phyloP scores from a whole-genome alignment of 2,329 filamentous ascomycete genomes.

The Hypoxylon sp. region DNA sequence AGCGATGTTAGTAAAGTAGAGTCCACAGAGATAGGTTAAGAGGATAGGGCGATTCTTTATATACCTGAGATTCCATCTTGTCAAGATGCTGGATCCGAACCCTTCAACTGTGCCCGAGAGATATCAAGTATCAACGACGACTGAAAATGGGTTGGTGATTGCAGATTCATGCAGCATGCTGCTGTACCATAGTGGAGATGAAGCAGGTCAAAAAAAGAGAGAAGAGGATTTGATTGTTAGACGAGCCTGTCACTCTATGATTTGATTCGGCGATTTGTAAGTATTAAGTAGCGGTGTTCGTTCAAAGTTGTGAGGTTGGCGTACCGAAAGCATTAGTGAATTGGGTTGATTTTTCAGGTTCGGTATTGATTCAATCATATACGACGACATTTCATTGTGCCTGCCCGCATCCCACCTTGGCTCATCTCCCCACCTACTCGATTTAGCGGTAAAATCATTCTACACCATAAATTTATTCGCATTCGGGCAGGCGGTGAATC shows the following conservation, averaged over 20 bases:
- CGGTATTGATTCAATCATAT: slow-evolving; percentile 27
- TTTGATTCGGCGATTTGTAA: not conserved
- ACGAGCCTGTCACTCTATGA: not conserved
- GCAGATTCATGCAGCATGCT: slow-evolving; percentile 45
- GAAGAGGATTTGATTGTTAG: not conserved
- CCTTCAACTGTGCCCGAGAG: slow-evolving; percentile 49
- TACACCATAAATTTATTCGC: slow-evolving; percentile 35
- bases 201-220: slow-evolving; percentile 13
- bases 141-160: slow-evolving; percentile 25
- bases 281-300: slow-evolving; percentile 13
- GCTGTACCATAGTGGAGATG: slow-evolving; percentile 34
- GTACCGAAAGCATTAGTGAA: not conserved
- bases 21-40: not conserved
- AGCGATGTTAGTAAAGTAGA: slow-evolving; percentile 35
- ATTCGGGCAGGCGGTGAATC: slow-evolving; percentile 39
- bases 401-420: slow-evolving; percentile 31
- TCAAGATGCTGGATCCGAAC: slow-evolving; percentile 44
- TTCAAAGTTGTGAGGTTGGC: slow-evolving; percentile 5
- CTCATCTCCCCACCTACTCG: slow-evolving; percentile 44
- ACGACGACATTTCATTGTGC: slow-evolving; percentile 35
- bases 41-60: slow-evolving; percentile 33
- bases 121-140: slow-evolving; percentile 47
- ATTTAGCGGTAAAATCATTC: slow-evolving; percentile 43
- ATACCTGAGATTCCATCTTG: slow-evolving; percentile 66
- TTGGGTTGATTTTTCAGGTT: slow-evolving; percentile 23